Conservation (phyloP, 1,284 basidiomycete genomes). For the Exobasidium rhododendri region DNA sequence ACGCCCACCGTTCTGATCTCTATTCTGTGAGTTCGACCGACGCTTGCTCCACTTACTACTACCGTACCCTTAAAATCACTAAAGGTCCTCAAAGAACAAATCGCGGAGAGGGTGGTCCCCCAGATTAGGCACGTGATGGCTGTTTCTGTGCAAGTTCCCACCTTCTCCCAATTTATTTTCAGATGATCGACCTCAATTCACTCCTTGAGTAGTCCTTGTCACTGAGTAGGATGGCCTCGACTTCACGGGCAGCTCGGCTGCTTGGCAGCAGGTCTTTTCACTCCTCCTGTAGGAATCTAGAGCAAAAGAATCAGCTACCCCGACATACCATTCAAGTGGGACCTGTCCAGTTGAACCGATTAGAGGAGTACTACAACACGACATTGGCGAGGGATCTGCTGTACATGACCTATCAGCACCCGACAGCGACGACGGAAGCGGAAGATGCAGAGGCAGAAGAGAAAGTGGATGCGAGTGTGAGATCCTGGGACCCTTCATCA, state of each 20-base stretch:
- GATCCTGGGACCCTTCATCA: slow-evolving; percentile 71
- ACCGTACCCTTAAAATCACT: too few relatives aligned
- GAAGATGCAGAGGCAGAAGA: background rate
- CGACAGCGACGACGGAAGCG: slow-evolving; percentile 18
- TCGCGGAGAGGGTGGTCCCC: too few relatives aligned
- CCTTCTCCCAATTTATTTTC: too few relatives aligned
- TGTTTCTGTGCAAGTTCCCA: too few relatives aligned
- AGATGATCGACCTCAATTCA: too few relatives aligned
- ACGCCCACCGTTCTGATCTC: too few relatives aligned
- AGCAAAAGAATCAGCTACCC: slow-evolving; percentile 18
- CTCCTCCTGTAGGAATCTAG: background rate
- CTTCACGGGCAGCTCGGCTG: background rate
- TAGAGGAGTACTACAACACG: slow-evolving; percentile 77
- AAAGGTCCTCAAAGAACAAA: too few relatives aligned
- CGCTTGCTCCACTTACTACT: too few relatives aligned
- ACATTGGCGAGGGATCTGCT: slow-evolving; percentile 82
- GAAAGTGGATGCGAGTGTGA: slow-evolving; percentile 47
- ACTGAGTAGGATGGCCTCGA: background rate
- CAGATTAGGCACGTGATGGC: too few relatives aligned
- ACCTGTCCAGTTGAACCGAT: slow-evolving; percentile 69
- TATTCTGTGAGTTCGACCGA: too few relatives aligned
- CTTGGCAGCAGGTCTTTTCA: background rate
- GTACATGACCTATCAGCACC: slow-evolving; percentile 81
- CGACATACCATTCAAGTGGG: slow-evolving; percentile 54
- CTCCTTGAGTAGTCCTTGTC: background rate